phyloP scores from a whole-genome alignment of 2,329 filamentous ascomycete genomes.

The Penicillium polonicum region DNA sequence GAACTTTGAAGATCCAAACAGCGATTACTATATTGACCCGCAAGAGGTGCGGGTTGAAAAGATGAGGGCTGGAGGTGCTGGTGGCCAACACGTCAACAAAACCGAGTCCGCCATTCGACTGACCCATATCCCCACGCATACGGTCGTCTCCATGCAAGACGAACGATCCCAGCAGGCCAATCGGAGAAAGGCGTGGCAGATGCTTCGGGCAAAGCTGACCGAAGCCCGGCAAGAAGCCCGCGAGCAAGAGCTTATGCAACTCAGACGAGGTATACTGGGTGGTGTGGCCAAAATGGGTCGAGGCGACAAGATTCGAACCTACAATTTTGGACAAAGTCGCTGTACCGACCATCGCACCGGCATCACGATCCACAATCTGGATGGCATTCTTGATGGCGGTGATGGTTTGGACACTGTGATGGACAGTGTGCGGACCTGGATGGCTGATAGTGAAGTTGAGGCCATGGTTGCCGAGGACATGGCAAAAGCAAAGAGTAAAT shows the following conservation, averaged over 20 bases:
- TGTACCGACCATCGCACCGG: slow-evolving; percentile 88
- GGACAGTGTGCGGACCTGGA: slow-evolving; percentile 73
- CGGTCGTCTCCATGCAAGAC: slow-evolving; percentile 88
- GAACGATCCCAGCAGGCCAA: slow-evolving; percentile 87
- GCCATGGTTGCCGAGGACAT: slow-evolving; percentile 65
- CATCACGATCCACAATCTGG: slow-evolving; percentile 74
- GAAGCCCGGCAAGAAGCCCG: slow-evolving; percentile 75
- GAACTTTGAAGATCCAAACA: slow-evolving; percentile 78
- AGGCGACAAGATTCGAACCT: slow-evolving; percentile 91
- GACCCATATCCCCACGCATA: slow-evolving; percentile 85
- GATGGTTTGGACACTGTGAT: slow-evolving; percentile 73
- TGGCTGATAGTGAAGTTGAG: slow-evolving; percentile 72
- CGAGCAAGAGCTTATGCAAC: slow-evolving; percentile 72
- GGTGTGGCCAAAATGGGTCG: slow-evolving; percentile 77
- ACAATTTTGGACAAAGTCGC: slow-evolving; percentile 75
- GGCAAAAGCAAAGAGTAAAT: slow-evolving; percentile 34
- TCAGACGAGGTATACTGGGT: slow-evolving; percentile 77
- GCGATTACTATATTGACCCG: slow-evolving; percentile 86
- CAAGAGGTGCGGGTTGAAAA: slow-evolving; percentile 80
- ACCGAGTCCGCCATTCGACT: slow-evolving; percentile 93
- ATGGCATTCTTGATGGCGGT: slow-evolving; percentile 74
- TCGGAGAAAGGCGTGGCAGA: slow-evolving; percentile 78
- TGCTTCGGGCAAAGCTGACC: slow-evolving; percentile 79
- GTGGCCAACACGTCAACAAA: slow-evolving; percentile 97
- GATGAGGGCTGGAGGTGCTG: slow-evolving; percentile 88